These are phyloP conservation scores for Mycena indigotica DNA, from an alignment of 768 basidiomycete genomes.

Conservation along the genomic window DNA sequence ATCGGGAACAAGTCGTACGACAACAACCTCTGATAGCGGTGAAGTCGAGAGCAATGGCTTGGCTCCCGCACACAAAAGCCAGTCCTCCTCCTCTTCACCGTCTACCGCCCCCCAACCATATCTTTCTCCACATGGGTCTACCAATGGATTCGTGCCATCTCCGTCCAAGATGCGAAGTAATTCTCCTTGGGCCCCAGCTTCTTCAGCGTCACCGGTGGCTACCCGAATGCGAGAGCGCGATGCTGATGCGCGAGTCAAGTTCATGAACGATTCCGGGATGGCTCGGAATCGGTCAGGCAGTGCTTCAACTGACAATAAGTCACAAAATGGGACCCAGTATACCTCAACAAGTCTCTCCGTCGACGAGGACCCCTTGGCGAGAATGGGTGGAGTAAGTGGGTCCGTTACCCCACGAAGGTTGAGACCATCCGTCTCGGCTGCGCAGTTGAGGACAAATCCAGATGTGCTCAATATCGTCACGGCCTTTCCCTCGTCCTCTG, in stretches of 20 bases:
- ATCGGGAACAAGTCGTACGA: slow-evolving; percentile 79
- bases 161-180: slow-evolving; percentile 40
- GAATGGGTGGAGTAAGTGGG: slow-evolving; percentile 47
- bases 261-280: slow-evolving; percentile 45
- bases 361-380: slow-evolving; percentile 53
- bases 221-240: slow-evolving; percentile 82
- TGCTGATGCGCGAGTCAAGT: slow-evolving; percentile 87
- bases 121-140: slow-evolving; percentile 20
- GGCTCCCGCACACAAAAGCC: slow-evolving; percentile 44
- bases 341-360: slow-evolving; percentile 54
- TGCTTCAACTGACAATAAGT: slow-evolving; percentile 71
- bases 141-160: slow-evolving; percentile 38
- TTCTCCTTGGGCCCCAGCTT: slow-evolving; percentile 39
- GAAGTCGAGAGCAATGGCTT: slow-evolving; percentile 53
- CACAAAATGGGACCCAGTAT: slow-evolving; percentile 55
- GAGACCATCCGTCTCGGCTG: slow-evolving; percentile 77
- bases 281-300: slow-evolving; percentile 79
- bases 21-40: slow-evolving; percentile 73
- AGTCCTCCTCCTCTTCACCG: slow-evolving; percentile 59
- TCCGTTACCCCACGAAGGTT: slow-evolving; percentile 62
- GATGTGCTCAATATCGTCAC: slow-evolving; percentile 35
- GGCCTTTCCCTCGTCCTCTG: slow-evolving; percentile 35
- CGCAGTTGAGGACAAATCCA: slow-evolving; percentile 65
- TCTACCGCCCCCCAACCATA: slow-evolving; percentile 64
- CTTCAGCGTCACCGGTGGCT: slow-evolving; percentile 74